Conservation (phyloP, 2,329 filamentous ascomycete species). For the Bisporella sp. region DNA sequence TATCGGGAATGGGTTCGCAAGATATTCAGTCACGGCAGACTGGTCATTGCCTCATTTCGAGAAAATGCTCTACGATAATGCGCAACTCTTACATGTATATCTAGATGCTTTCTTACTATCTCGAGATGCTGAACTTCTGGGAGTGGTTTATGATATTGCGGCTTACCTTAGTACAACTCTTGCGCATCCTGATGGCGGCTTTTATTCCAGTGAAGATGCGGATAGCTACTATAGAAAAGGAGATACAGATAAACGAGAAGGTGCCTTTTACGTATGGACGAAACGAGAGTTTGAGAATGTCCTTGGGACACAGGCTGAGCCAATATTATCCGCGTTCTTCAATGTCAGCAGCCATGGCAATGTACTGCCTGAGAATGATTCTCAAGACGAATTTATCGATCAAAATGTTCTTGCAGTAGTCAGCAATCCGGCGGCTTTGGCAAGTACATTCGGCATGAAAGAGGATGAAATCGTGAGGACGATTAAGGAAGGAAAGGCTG, state of each 20-base stretch:
- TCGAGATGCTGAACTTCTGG: conserved; percentile 61
- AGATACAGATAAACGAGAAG: conserved; percentile 78
- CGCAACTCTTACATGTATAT: conserved; percentile 75
- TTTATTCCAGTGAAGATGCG: conserved; percentile 84
- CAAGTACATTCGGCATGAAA: conserved; percentile 66
- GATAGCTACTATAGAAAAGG: conserved; percentile 71
- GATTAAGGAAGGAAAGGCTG: conserved; percentile 58
- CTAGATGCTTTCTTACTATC: conserved; percentile 69
- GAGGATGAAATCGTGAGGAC: conserved; percentile 62
- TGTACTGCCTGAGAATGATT: conserved; percentile 72
- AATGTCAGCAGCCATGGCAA: conserved; percentile 81
- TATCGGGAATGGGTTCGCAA: conserved; percentile 69
- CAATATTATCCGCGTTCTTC: conserved; percentile 77
- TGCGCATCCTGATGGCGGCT: conserved; percentile 61
- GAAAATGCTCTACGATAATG: conserved; percentile 93
- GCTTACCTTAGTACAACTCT: conserved; percentile 80
- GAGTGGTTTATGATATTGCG: conserved; percentile 73
- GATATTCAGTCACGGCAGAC: conserved; percentile 84
- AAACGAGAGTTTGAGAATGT: conserved; percentile 76
- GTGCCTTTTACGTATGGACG: conserved; percentile 94
- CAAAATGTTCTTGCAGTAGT: conserved; percentile 80
- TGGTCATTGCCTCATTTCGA: conserved; percentile 97
- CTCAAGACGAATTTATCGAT: conserved; percentile 89
- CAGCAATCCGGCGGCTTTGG: conserved; percentile 60
- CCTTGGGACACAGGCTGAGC: conserved; percentile 59